These are phyloP conservation scores for Penicillium sp. DNA, from an alignment of 2,329 filamentous ascomycete genomes.

Conservation along the genomic window DNA sequence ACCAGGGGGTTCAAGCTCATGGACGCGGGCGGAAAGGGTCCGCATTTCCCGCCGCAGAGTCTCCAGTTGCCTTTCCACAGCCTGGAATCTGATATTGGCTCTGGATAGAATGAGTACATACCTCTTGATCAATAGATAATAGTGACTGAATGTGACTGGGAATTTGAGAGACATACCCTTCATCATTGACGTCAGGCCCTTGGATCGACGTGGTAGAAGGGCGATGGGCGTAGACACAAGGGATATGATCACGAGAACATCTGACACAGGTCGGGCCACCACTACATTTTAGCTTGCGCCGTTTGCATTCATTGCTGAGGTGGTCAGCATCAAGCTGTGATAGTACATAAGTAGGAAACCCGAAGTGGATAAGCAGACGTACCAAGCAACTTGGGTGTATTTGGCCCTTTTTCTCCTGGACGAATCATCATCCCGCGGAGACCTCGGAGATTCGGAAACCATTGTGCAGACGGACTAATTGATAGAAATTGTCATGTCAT, in stretches of 20 bases:
- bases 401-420: slow-evolving; percentile 26
- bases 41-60: slow-evolving; percentile 25
- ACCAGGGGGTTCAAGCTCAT: slow-evolving; percentile 20
- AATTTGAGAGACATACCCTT: slow-evolving; percentile 11
- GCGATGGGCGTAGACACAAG: slow-evolving; percentile 60
- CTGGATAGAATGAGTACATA: slow-evolving; percentile 10
- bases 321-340: neutral
- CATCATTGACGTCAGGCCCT: slow-evolving; percentile 14
- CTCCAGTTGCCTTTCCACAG: slow-evolving; percentile 24
- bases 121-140: neutral
- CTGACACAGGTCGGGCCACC: slow-evolving; percentile 59
- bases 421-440: neutral
- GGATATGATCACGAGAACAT: slow-evolving; percentile 53
- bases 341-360: no score
- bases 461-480: neutral
- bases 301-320: slow-evolving; percentile 60
- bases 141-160: neutral
- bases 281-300: slow-evolving; percentile 68
- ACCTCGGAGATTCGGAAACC: neutral
- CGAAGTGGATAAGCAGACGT: neutral
- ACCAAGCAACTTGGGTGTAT: slow-evolving; percentile 33
- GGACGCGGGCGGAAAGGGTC: slow-evolving; percentile 24
- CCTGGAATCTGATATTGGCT: slow-evolving; percentile 14
- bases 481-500: neutral
- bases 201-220: slow-evolving; percentile 8